phyloP scores from a whole-genome alignment of 768 basidiomycete species.

The Trametopsis cervina region DNA sequence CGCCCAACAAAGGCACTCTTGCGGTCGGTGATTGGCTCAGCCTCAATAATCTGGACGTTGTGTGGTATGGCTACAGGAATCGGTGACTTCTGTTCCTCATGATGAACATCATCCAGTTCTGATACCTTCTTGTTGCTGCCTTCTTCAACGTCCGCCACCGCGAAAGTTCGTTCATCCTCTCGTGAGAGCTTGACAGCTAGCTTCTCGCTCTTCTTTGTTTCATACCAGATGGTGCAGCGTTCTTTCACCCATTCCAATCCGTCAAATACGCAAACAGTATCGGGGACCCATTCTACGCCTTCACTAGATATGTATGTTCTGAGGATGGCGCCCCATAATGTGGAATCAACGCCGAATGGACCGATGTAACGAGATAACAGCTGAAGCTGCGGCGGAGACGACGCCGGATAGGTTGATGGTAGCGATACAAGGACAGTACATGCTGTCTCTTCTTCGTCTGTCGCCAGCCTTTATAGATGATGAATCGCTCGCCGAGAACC shows the following conservation, averaged over 20 bases:
- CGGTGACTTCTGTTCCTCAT: conserved; percentile 9
- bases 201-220: conserved; percentile 51
- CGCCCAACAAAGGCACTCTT: conserved; percentile 84
- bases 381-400: conserved; percentile 74
- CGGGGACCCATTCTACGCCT: conserved; percentile 72
- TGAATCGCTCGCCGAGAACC: neutral
- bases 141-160: conserved; percentile 9
- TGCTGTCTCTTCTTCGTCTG: conserved; percentile 34
- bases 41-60: conserved; percentile 59
- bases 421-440: conserved; percentile 37
- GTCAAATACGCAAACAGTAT: conserved; percentile 79
- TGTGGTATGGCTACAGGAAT: conserved; percentile 36
- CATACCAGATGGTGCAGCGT: conserved; percentile 62
- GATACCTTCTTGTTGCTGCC: conserved; percentile 11
- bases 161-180: conserved; percentile 34
- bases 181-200: conserved; percentile 48
- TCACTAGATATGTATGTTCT: conserved; percentile 74
- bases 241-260: conserved; percentile 75
- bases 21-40: conserved; percentile 79
- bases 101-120: conserved; percentile 3
- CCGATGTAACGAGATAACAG: conserved; percentile 81
- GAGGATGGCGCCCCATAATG: conserved; percentile 69
- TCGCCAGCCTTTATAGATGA: conserved; percentile 33
- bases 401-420: conserved; percentile 51
- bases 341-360: conserved; percentile 65